Percentiles rank a stretch among this genome's conserved stretches.
phyloP scores from a whole-genome alignment of 2,329 filamentous ascomycete species.

The Trichoderma sp. region DNA sequence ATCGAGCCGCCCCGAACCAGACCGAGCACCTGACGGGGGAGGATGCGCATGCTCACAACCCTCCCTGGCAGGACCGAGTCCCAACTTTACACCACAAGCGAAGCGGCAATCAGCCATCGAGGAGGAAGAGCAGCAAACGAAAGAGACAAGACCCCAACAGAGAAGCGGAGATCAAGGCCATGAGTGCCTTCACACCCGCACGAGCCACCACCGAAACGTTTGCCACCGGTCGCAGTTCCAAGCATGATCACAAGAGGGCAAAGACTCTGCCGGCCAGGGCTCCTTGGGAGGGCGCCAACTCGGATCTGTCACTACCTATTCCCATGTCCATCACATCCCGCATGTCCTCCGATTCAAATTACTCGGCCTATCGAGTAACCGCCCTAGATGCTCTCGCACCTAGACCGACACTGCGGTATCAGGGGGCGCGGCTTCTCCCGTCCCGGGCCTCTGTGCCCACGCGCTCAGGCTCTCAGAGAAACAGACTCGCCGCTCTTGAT shows the following conservation, averaged over 20 bases:
- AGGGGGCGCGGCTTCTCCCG: conserved; percentile 61
- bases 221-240: conserved; percentile 59
- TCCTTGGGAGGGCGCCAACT: conserved; percentile 63
- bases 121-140: conserved; percentile 76
- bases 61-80: conserved; percentile 39
- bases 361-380: conserved; percentile 75
- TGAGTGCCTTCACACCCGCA: conserved; percentile 71
- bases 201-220: conserved; percentile 63
- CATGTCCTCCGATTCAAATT: conserved; percentile 74
- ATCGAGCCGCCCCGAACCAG: conserved; percentile 31
- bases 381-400: conserved; percentile 80
- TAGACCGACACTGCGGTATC: conserved; percentile 78
- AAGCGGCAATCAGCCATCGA: conserved; percentile 61
- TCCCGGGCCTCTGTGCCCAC: conserved; percentile 50
- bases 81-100: conserved; percentile 61
- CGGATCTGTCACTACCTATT: conserved; percentile 74
- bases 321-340: conserved; percentile 75
- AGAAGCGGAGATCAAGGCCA: conserved; percentile 85
- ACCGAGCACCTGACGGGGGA: conserved; percentile 25
- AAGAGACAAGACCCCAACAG: conserved; percentile 74
- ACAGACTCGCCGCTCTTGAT: conserved; percentile 58
- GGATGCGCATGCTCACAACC: conserved; percentile 29
- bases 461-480: conserved; percentile 54
- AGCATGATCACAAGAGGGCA: conserved; percentile 66
- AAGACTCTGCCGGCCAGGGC: conserved; percentile 55